A percentile compares a stretch with the other conserved stretches of the same genome.
Conservation (phyloP, 2,329 filamentous ascomycete species). For the Fonsecaea pedrosoi region DNA sequence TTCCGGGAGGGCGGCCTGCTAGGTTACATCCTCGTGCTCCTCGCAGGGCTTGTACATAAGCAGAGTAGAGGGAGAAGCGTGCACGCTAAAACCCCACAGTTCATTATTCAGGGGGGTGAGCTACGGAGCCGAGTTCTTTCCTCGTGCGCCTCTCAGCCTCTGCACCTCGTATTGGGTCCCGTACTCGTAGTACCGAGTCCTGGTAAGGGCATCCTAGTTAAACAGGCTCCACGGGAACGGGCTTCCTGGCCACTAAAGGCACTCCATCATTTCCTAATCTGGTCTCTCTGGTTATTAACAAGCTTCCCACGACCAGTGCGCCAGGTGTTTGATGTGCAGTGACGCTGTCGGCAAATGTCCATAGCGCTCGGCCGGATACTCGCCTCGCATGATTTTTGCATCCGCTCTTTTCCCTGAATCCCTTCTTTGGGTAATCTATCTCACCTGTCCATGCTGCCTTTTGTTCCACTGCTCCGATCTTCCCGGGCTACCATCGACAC, state of each 20-base stretch:
- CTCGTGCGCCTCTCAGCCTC: no score
- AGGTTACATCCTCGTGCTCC: no score
- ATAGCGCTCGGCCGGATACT: not conserved
- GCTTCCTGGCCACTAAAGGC: slow-evolving; percentile 2
- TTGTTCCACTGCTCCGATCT: slow-evolving; percentile 3
- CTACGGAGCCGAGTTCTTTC: no score
- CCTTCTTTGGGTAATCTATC: not conserved
- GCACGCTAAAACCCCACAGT: slow-evolving; percentile 5
- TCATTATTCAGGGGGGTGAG: not conserved
- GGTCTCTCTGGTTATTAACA: not conserved
- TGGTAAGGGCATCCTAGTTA: not conserved
- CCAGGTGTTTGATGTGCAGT: slow-evolving; percentile 1
- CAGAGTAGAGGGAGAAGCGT: not conserved
- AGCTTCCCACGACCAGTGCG: not conserved
- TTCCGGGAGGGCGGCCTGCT: no score
- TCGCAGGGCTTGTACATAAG: not conserved
- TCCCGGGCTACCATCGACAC: not conserved
- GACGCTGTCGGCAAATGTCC: slow-evolving; percentile 2
- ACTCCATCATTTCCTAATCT: slow-evolving; percentile 1
- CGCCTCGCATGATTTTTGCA: not conserved
- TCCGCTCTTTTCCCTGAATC: not conserved
- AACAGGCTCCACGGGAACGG: not conserved
- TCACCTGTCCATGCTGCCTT: not conserved
- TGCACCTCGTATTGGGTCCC: not conserved
- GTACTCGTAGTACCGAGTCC: not conserved